Percentiles rank a stretch among this genome's conserved stretches.
Conservation (phyloP, 768 basidiomycete genomes). For the Suillus variegatus region DNA sequence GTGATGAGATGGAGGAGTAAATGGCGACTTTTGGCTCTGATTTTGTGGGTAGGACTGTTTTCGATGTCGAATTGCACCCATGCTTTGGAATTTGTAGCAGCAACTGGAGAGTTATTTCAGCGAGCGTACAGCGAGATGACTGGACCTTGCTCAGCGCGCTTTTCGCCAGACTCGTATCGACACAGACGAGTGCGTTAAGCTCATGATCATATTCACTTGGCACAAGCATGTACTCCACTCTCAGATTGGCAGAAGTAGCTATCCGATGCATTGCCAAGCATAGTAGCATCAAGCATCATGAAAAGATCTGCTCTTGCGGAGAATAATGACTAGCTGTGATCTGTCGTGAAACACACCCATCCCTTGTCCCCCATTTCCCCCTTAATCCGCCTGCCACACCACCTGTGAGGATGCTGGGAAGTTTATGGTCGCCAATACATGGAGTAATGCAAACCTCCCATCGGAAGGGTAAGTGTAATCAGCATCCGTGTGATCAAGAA, state of each 20-base stretch:
- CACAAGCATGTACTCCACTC: neutral
- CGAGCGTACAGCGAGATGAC: neutral
- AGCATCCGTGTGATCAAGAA: constrained; percentile 71
- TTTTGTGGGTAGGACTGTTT: neutral
- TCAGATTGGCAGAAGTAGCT: neutral
- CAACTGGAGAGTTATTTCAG: neutral
- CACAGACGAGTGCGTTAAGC: neutral
- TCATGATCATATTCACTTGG: neutral
- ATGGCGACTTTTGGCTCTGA: neutral
- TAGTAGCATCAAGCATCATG: neutral
- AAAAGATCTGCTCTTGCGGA: neutral
- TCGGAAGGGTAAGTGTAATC: constrained; percentile 60
- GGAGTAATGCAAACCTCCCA: constrained; percentile 66
- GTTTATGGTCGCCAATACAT: constrained; percentile 52
- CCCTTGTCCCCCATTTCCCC: constrained; percentile 43
- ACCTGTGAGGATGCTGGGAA: constrained; percentile 79
- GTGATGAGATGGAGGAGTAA: constrained; percentile 28
- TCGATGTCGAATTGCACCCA: neutral
- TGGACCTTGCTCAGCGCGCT: neutral
- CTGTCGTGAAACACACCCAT: neutral
- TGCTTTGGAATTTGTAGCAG: neutral
- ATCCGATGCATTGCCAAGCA: neutral
- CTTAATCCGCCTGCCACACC: constrained; percentile 50
- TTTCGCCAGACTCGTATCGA: neutral
- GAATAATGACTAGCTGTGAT: neutral